Evolutionary conservation across 169 alveolate genomes (phyloP).

Genomic region (Babesia bovis): DNA sequence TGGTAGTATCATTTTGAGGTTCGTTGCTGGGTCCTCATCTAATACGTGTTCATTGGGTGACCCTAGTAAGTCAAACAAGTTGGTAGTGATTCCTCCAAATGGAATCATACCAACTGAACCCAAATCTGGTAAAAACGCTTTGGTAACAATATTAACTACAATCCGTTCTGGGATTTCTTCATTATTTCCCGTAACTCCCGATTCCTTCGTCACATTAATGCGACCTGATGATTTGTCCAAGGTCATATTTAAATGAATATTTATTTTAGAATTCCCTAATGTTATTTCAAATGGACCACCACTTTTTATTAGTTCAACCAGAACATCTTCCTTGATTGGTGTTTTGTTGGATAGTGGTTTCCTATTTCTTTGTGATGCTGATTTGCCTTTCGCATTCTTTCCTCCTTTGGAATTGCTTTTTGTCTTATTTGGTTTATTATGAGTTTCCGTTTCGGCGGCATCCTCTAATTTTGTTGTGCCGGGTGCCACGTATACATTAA

Average conservation of each 20-base stretch:
- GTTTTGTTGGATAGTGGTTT: slow-evolving; percentile 2
- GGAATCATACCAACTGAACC: slow-evolving; percentile 19
- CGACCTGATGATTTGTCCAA: slow-evolving; percentile 17
- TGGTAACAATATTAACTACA: not conserved
- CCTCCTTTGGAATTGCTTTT: not conserved
- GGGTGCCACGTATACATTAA: not conserved
- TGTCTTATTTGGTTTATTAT: not conserved
- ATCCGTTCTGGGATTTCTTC: not conserved
- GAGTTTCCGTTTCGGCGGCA: not conserved
- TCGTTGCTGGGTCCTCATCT: not conserved
- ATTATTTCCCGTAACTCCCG: not conserved
- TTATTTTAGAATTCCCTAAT: not conserved
- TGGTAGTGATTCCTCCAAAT: slow-evolving; percentile 37
- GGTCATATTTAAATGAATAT: not conserved
- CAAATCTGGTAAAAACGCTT: slow-evolving; percentile 3
- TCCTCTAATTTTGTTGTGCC: not conserved
- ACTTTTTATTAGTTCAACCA: not conserved
- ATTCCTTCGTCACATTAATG: not conserved
- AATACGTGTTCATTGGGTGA: not conserved
- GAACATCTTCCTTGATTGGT: not conserved
- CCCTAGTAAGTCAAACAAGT: slow-evolving; percentile 18
- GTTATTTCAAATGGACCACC: slow-evolving; percentile 4
- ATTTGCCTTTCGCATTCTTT: slow-evolving; percentile 11
- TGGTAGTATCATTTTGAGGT: slow-evolving; percentile 32
- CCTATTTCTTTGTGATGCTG: not conserved